Evolutionary conservation across 805 yeast genomes (phyloP).

Genomic region (Yamadazyma phyllophila): DNA sequence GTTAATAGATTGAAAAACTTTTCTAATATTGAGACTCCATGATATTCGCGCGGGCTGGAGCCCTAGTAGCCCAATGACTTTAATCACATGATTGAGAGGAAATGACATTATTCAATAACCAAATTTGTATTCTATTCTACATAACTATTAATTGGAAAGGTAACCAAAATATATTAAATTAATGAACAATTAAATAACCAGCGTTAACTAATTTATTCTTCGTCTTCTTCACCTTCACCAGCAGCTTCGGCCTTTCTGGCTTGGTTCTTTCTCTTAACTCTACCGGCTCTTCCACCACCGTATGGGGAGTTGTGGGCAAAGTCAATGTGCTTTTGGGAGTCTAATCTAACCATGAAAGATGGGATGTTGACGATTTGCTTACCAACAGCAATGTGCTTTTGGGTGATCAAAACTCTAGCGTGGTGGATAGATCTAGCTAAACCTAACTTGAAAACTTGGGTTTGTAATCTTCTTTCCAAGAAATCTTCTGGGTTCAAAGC

Average conservation of each 20-base stretch:
- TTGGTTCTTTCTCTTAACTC: conserved; percentile 95
- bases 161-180: conserved; percentile 12
- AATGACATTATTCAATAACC: background rate
- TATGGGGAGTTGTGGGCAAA: conserved; percentile 98
- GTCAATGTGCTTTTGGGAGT: conserved; percentile 99
- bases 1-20: conserved; percentile 12
- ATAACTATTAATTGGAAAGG: conserved; percentile 10
- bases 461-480: conserved; percentile 99
- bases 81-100: background rate
- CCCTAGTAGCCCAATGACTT: background rate
- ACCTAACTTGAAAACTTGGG: conserved; percentile 99
- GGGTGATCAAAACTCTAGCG: conserved; percentile 98
- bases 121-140: conserved; percentile 10
- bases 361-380: conserved; percentile 98
- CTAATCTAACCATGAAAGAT: conserved; percentile 99
- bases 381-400: conserved; percentile 99
- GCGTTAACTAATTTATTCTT: conserved; percentile 55
- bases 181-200: conserved; percentile 6
- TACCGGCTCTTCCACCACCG: conserved; percentile 99
- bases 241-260: conserved; percentile 65
- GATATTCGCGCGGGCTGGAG: conserved; percentile 1
- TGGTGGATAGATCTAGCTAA: conserved; percentile 99
- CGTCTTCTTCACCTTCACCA: conserved; percentile 80
- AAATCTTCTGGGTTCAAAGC: conserved; percentile 98
- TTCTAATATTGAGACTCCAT: conserved; percentile 4